phyloP scores from a whole-genome alignment of 208 protist species.

The Crithidia brevicula region DNA sequence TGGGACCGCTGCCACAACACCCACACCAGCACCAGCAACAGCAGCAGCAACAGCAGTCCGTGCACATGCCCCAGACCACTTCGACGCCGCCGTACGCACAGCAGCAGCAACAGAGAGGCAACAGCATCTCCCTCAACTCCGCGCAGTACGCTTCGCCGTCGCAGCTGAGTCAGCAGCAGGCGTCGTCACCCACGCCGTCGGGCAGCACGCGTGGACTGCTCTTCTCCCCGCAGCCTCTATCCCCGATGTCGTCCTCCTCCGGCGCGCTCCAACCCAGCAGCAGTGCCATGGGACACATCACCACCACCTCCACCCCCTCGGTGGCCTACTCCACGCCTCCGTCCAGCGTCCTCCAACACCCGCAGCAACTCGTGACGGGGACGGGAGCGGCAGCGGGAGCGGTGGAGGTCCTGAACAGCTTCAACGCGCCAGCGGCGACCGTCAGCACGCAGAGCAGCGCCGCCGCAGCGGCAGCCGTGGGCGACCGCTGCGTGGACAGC shows the following conservation, averaged over 20 bases:
- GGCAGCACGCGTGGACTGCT: slow-evolving; percentile 15
- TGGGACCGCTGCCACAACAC: not conserved
- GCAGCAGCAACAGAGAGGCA: slow-evolving; percentile 15
- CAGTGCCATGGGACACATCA: not conserved
- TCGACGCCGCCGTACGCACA: slow-evolving; percentile 6
- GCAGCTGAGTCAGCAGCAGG: slow-evolving; percentile 4
- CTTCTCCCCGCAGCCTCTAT: slow-evolving; percentile 6
- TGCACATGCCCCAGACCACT: slow-evolving; percentile 1
- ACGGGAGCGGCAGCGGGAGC: not conserved
- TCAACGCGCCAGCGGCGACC: not conserved
- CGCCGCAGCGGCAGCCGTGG: not conserved
- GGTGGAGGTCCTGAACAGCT: not conserved
- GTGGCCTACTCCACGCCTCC: slow-evolving; percentile 9
- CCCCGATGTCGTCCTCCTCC: slow-evolving; percentile 4
- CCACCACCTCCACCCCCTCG: not conserved
- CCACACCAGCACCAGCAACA: slow-evolving; percentile 7
- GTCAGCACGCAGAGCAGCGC: slow-evolving; percentile 1
- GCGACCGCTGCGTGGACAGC: slow-evolving; percentile 2
- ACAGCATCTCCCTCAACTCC: slow-evolving; percentile 19
- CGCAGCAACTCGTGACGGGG: slow-evolving; percentile 6
- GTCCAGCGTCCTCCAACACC: slow-evolving; percentile 10
- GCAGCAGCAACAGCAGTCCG: not conserved
- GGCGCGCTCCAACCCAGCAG: slow-evolving; percentile 3
- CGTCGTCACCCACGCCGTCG: slow-evolving; percentile 9
- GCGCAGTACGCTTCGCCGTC: slow-evolving; percentile 2